Percentiles rank a stretch among this genome's conserved stretches.
Conservation (phyloP, 164 flowering plant species). For the Akebia trifoliata region DNA sequence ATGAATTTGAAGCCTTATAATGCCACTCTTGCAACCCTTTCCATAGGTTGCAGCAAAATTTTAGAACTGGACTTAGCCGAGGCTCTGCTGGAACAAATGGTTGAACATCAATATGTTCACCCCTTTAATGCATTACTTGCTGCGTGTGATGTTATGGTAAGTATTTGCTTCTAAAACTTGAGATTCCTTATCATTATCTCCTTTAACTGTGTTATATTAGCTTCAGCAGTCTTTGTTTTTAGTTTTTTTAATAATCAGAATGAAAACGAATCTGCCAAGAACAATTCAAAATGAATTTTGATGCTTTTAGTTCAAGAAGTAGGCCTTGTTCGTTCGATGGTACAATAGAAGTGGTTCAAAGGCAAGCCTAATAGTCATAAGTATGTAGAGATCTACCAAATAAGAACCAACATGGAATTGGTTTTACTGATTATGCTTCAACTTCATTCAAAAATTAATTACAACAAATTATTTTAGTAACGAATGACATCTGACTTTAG, state of each 20-base stretch:
- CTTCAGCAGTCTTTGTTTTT: not conserved
- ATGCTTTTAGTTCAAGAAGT: not conserved
- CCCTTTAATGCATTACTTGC: conserved; percentile 64
- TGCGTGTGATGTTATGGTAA: conserved; percentile 68
- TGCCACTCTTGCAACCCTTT: conserved; percentile 61
- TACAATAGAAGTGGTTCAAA: not conserved
- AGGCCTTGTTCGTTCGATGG: not conserved
- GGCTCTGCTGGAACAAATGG: conserved; percentile 51
- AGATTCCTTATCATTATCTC: not conserved
- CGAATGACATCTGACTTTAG: not conserved
- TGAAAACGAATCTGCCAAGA: too few relatives aligned
- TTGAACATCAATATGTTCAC: conserved; percentile 22
- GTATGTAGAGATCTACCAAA: not conserved
- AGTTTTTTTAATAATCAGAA: too few relatives aligned
- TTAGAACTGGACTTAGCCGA: conserved; percentile 75
- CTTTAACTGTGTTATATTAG: not conserved
- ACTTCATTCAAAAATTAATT: not conserved
- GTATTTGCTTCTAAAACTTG: conserved; percentile 16
- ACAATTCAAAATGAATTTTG: not conserved
- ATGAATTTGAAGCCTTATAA: conserved; percentile 52
- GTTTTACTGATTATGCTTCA: not conserved
- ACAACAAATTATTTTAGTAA: not conserved
- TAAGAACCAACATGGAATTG: not conserved
- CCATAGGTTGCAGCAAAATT: conserved; percentile 54
- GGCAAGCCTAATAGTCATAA: not conserved